phyloP scores from a whole-genome alignment of 768 basidiomycete genomes.

The Suillus sp. region DNA sequence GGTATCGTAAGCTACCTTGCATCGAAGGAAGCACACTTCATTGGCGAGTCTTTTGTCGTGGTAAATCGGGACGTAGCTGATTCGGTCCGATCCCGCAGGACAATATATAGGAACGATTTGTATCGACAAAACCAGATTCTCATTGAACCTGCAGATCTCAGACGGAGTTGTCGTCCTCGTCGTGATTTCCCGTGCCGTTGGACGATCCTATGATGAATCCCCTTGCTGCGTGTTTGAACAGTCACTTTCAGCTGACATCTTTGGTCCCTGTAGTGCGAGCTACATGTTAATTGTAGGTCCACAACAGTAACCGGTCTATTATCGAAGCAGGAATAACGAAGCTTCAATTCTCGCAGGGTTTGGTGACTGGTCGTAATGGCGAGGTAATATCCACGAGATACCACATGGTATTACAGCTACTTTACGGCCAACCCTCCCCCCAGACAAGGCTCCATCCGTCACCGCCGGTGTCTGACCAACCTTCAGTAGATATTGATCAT shows the following conservation, averaged over 20 bases:
- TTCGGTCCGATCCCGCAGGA: not conserved
- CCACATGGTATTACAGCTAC: not conserved
- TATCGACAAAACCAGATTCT: not conserved
- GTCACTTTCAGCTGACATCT: not conserved
- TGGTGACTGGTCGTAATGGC: conserved; percentile 1
- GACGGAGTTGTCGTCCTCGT: conserved; percentile 9
- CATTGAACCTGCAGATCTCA: conserved; percentile 8
- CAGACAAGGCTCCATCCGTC: not conserved
- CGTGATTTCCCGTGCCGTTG: not conserved
- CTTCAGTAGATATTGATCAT: not conserved
- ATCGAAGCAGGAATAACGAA: not conserved
- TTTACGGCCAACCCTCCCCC: not conserved
- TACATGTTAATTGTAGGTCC: not conserved
- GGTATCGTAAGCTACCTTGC: conserved; percentile 28
- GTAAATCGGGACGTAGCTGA: not conserved
- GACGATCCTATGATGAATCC: not conserved
- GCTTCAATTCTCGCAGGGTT: not conserved
- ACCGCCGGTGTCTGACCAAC: not conserved
- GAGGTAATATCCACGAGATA: not conserved
- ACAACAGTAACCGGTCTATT: not conserved
- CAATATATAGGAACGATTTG: not conserved
- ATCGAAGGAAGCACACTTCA: conserved; percentile 29
- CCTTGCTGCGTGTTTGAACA: not conserved
- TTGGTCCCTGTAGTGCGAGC: not conserved
- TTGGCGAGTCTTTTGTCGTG: conserved; percentile 19